Conservation (phyloP, 1,284 basidiomycete species). For the Bondarzewia mesenterica region DNA sequence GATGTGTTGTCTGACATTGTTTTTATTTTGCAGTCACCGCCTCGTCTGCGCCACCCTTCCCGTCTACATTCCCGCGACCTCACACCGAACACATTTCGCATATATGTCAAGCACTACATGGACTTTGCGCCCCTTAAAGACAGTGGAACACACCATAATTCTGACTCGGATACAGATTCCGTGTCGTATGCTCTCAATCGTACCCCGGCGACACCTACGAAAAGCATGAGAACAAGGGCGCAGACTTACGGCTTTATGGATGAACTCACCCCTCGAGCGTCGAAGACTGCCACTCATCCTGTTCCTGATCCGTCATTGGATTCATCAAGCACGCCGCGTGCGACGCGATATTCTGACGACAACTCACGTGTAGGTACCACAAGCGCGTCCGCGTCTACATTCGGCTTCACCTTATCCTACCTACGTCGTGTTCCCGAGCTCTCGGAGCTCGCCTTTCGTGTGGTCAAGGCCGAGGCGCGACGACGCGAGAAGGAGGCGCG, state of each 20-base stretch:
- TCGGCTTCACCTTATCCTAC: conserved; percentile 63
- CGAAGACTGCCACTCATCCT: not conserved
- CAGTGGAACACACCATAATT: not conserved
- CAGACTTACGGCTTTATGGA: not conserved
- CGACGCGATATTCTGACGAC: not conserved
- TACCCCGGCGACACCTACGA: conserved; percentile 20
- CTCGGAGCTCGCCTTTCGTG: conserved; percentile 46
- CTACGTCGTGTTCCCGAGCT: conserved; percentile 68
- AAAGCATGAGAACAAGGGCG: conserved; percentile 4
- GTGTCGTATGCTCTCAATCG: conserved; percentile 11
- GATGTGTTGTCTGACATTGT: not conserved
- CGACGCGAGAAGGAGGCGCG: conserved; percentile 36
- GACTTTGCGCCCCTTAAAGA: conserved; percentile 31
- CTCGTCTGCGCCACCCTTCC: conserved; percentile 59
- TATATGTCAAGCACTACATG: conserved; percentile 73
- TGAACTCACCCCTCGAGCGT: conserved; percentile 15
- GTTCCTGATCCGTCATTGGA: not conserved
- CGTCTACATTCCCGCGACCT: conserved; percentile 55
- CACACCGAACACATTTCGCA: conserved; percentile 57
- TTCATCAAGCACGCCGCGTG: not conserved
- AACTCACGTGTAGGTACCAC: not conserved
- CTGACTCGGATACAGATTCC: conserved; percentile 15
- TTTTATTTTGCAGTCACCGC: conserved; percentile 27
- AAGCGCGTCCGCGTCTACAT: conserved; percentile 9
- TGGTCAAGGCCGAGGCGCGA: conserved; percentile 45